Evolutionary conservation across 2,329 filamentous ascomycete species (phyloP), one percentile per base, ranked within the genome.

Genomic region (Hypocrella siamensis): DNA sequence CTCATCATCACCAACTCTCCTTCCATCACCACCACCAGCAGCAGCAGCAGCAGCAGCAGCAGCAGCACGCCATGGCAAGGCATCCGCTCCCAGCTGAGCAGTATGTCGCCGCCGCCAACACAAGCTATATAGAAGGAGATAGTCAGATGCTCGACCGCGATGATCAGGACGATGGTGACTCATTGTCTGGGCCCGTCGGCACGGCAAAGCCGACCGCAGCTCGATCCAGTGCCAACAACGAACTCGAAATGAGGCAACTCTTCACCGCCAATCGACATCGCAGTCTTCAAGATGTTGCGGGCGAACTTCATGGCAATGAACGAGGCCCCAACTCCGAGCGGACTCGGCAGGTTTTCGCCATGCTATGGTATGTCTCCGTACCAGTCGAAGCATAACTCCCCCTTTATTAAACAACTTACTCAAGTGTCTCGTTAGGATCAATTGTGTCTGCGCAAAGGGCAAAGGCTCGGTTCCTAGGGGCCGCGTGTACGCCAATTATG

Each of bases 401-500:
- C 11, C 16, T 18, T 16, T 19, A 7, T 4, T 10, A 16, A 9
- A 21, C 12, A 8, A n/a, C 28, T 26, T 30, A n/a, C 34, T 38
- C 28, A 38, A 17, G 19, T 19, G 10, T 8, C 10, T 8, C 17
- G 17, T 5, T 42, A 85, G 79, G 79, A 73, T 88, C 43, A 76
- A 76, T 45, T 65, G 69, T 31, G 75, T 79, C 1, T 88, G 81
- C 53, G 65, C 70, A 28, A 73, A 73, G 38, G 79, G 79, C 27
- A 83, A 82, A 50, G 79, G 78, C 1, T 94, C 90, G 5, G 88
- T 96, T 1, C 85, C 90, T 6, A 70, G 90, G 45, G 90, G 90
- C 41, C 71, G 88, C 36, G 90, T 98, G 3, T 98, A 96, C 54
- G 84, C 86, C 37, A 86, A 86, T 51, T 98, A 98, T 53, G 90